Percentiles rank a stretch among this genome's conserved stretches.
These are phyloP conservation scores for Brasilioporus rufonigricans DNA, from an alignment of 768 basidiomycete species.

Conservation along the genomic window DNA sequence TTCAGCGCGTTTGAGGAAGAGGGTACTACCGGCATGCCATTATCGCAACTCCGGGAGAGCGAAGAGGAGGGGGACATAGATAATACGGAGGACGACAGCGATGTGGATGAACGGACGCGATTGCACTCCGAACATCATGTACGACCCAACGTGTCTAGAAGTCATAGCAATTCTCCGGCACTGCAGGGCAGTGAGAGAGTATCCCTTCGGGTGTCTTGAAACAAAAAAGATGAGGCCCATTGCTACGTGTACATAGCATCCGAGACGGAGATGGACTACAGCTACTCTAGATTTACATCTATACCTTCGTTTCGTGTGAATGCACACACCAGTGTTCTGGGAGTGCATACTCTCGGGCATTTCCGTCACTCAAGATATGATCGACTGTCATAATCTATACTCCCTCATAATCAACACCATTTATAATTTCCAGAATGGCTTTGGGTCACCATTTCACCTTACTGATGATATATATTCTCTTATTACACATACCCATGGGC, in stretches of 20 bases:
- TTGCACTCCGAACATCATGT: constrained; percentile 28
- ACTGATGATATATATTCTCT: too few species aligned
- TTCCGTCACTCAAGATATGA: too few species aligned
- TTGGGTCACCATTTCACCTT: too few species aligned
- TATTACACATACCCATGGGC: too few species aligned
- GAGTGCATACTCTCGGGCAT: too few species aligned
- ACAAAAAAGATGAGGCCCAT: neutral
- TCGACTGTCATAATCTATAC: too few species aligned
- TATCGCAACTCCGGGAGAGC: constrained; percentile 64
- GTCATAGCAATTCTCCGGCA: constrained; percentile 53
- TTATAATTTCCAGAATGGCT: too few species aligned
- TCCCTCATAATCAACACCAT: too few species aligned
- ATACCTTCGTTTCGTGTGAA: too few species aligned
- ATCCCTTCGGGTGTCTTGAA: constrained; percentile 21
- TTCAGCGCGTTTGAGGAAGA: constrained; percentile 73
- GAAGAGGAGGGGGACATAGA: constrained; percentile 52
- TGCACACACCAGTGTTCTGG: too few species aligned
- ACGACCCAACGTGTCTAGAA: constrained; percentile 42
- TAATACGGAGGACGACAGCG: constrained; percentile 44
- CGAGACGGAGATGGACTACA: constrained; percentile 23
- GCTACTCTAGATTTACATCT: constrained; percentile 27
- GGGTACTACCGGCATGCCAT: constrained; percentile 39
- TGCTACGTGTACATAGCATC: constrained; percentile 14
- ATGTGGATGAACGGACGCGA: constrained; percentile 44
- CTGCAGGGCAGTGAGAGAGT: constrained; percentile 29